Conservation (phyloP, 805 yeast species). For the Candida nemodendra region DNA sequence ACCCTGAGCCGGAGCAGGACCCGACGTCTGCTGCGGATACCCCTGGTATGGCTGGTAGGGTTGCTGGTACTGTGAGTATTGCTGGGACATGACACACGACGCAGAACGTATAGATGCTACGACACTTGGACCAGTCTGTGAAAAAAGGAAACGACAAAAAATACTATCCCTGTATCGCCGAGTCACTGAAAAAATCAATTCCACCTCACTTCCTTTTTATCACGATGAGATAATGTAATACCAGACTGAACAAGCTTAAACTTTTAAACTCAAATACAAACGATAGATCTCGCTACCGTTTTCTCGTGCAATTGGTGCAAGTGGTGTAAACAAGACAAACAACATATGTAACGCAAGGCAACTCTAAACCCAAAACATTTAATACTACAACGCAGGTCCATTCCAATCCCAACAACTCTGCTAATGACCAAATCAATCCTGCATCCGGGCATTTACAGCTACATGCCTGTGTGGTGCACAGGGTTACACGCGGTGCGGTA, state of each 20-base stretch:
- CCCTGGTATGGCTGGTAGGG: conserved; percentile 11
- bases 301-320: too few species aligned
- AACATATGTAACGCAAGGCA: background rate
- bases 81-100: conserved; percentile 8
- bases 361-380: background rate
- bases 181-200: too few species aligned
- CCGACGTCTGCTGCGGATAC: conserved; percentile 1
- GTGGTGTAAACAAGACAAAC: too few species aligned
- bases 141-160: too few species aligned
- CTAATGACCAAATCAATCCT: background rate
- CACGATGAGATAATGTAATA: background rate
- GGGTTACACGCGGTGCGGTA: too few species aligned
- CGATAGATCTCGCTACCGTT: too few species aligned
- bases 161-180: too few species aligned
- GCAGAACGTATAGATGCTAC: too few species aligned
- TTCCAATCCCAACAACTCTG: background rate
- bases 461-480: background rate
- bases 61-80: conserved; percentile 15
- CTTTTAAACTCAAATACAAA: background rate
- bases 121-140: background rate
- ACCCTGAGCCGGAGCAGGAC: background rate
- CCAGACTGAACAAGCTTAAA: background rate
- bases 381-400: background rate
- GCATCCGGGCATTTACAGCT: background rate
- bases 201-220: background rate